These are phyloP conservation scores for Ascodesmis nigricans DNA, from an alignment of 495 filamentous ascomycete species.

Conservation along the genomic window DNA sequence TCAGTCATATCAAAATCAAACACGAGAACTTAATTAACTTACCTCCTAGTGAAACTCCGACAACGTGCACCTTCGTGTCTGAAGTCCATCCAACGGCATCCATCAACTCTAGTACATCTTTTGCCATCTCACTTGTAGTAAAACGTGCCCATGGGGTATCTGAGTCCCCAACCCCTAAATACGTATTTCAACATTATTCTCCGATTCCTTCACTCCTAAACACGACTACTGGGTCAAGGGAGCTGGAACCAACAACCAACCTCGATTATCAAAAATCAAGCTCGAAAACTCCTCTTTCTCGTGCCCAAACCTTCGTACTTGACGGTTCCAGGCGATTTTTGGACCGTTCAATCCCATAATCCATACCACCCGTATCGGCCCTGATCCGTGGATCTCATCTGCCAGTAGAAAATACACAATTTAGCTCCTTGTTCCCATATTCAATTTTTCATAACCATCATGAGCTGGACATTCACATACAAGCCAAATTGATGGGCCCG, in stretches of 20 bases:
- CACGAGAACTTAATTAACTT: no score
- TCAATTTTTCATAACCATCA: background rate
- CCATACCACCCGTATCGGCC: constrained; percentile 45
- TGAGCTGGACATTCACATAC: background rate
- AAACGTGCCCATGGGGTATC: constrained; percentile 53
- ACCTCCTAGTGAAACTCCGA: constrained; percentile 58
- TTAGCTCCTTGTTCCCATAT: background rate
- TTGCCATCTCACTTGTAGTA: constrained; percentile 53
- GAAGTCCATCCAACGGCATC: constrained; percentile 47
- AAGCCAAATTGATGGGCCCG: constrained; percentile 19
- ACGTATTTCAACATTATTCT: constrained; percentile 7
- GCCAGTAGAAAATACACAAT: background rate
- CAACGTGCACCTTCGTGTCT: constrained; percentile 37
- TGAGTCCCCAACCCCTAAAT: constrained; percentile 45
- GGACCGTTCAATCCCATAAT: constrained; percentile 43
- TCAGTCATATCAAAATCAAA: constrained; percentile 5
- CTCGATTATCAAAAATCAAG: constrained; percentile 55
- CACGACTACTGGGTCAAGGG: background rate
- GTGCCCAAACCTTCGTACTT: constrained; percentile 29
- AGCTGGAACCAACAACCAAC: constrained; percentile 7
- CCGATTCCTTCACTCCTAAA: background rate
- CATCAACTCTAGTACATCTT: constrained; percentile 44
- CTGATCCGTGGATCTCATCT: constrained; percentile 51
- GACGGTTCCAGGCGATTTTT: constrained; percentile 30
- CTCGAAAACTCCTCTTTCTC: constrained; percentile 41